These are phyloP conservation scores for Phytopythium kandeliae DNA, from an alignment of 352 stramenopile species.

Conservation along the genomic window DNA sequence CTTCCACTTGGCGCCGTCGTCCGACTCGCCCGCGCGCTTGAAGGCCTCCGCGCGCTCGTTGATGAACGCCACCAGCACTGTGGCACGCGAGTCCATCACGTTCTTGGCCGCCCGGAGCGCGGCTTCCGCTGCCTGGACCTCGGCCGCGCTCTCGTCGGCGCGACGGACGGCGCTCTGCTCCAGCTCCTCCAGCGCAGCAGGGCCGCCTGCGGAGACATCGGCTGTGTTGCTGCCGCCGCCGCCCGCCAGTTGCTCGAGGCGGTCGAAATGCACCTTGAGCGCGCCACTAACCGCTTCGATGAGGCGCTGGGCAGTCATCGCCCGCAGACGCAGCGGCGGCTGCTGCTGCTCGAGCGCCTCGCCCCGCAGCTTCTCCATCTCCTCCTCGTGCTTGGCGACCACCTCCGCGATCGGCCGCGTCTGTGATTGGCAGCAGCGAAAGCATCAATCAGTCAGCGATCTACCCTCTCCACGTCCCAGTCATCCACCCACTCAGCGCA, in stretches of 20 bases:
- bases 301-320: conserved; percentile 27
- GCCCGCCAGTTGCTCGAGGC: conserved; percentile 23
- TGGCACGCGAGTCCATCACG: conserved; percentile 19
- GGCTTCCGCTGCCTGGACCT: conserved; percentile 20
- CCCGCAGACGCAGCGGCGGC: conserved; percentile 12
- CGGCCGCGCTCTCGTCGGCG: conserved; percentile 9
- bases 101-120: conserved; percentile 19
- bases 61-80: conserved; percentile 25
- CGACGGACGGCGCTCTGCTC: conserved; percentile 13
- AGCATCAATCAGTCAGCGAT: background rate
- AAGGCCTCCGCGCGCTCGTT: conserved; percentile 24
- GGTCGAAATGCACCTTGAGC: conserved; percentile 32
- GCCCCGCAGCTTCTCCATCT: conserved; percentile 7
- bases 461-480: background rate
- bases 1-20: conserved; percentile 24
- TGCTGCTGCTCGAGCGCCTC: conserved; percentile 3
- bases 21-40: conserved; percentile 16
- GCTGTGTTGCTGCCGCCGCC: background rate
- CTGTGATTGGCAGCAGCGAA: background rate
- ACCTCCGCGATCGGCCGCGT: conserved; percentile 15
- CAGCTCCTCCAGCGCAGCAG: conserved; percentile 20
- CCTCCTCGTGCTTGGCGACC: conserved; percentile 12
- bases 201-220: conserved; percentile 3
- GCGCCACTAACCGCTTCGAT: conserved; percentile 37
- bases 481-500: background rate